phyloP scores from a whole-genome alignment of 169 alveolate species.

The Cytauxzoon felis region DNA sequence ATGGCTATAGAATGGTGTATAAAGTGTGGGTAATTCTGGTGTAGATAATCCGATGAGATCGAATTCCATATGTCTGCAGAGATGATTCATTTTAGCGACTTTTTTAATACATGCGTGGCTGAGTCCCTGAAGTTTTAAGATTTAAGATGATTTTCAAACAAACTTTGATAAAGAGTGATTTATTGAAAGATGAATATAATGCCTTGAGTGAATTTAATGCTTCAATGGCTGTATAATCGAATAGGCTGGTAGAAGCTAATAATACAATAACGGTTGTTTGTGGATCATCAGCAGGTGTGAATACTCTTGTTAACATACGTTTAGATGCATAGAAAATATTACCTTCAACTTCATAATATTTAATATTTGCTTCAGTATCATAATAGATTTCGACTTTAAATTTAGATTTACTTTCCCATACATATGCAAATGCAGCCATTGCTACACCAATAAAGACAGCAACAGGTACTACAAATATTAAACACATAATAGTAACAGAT shows the following conservation, averaged over 20 bases:
- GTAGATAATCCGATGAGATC: conserved; percentile 75
- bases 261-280: conserved; percentile 72
- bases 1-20: conserved; percentile 29
- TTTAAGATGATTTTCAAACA: neutral
- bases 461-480: conserved; percentile 65
- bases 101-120: conserved; percentile 80
- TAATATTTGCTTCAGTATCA: conserved; percentile 73
- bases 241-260: conserved; percentile 70
- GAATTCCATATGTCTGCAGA: conserved; percentile 75
- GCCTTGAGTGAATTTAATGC: conserved; percentile 74
- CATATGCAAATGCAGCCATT: conserved; percentile 75
- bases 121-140: conserved; percentile 64
- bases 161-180: conserved; percentile 65
- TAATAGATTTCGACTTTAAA: conserved; percentile 74
- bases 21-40: conserved; percentile 76
- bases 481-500: conserved; percentile 71
- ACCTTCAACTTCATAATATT: conserved; percentile 81
- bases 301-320: conserved; percentile 72
- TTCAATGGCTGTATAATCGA: conserved; percentile 80
- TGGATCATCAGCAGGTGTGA: conserved; percentile 75
- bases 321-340: conserved; percentile 75
- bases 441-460: conserved; percentile 74
- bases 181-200: conserved; percentile 52
- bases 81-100: conserved; percentile 81
- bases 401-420: conserved; percentile 78